Base-by-base conservation (phyloP, 2,329 filamentous ascomycete genomes). In the Hypoxylon sp. region DNA sequence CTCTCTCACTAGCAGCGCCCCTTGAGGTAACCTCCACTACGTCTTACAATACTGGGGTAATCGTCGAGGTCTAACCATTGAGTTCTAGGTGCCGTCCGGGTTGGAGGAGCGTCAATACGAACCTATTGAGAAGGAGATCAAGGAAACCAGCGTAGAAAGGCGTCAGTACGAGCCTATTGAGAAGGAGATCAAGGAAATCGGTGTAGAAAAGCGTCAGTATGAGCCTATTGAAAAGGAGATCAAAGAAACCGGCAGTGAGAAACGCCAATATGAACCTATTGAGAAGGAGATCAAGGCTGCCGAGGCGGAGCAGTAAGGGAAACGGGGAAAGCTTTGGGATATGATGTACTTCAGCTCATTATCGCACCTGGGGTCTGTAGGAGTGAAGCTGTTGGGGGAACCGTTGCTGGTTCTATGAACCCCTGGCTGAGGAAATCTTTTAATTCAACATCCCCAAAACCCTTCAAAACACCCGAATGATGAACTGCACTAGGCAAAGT, bases 1-100 rank as follows among this genome's bases (percentile, higher is more conserved):
- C 68, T 51, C 50, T 70, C 19, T 54, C 65, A n/a, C 24, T 68
- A 13, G 68, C 64, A 35, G 68, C 57, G 3, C 68, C 68, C 8
- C 24, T 68, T 21, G 57, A 70, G 60, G 65, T 68, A 65, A 65
- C 1, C 2, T 39, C 13, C 1, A 21, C 51, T n/a, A 15, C 29
- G 6, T 8, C 15, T 15, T 48, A 1, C 17, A 11, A 6, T 31
- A 13, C 19, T 4, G 27, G 6, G 19, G 19, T 2, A 19, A 11
- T 35, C 11, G 17, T 27, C 7, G 1, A 52, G 21, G 13, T 35
- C 57, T 70, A 55, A 70, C 17, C n/a, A n/a, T 10, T 4, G 5
- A 27, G 35, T 10, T 42, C 21, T 56, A 67, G 57, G 57, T 35
- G 19, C 8, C 21, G 2, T n/a, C 56, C 5, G 63, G 35, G 15